These are phyloP conservation scores for Tetraselmis striata DNA, from an alignment of 139 green algal genomes.

Conservation along the genomic window DNA sequence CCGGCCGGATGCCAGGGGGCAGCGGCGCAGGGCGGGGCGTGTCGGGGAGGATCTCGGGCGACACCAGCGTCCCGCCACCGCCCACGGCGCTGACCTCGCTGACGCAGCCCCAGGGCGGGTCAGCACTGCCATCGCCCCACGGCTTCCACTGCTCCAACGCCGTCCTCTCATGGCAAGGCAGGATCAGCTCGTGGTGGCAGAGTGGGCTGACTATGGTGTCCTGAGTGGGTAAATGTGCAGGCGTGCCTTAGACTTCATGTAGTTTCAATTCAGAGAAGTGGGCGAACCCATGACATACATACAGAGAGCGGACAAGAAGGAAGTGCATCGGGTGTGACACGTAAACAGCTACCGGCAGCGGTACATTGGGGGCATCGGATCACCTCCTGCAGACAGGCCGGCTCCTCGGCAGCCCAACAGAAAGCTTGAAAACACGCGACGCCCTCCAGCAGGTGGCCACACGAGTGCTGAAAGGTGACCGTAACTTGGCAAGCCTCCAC, in stretches of 20 bases:
- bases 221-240: no score
- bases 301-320: no score
- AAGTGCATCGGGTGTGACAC: not conserved
- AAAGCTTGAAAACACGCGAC: not conserved
- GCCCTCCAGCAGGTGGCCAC: not conserved
- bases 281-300: no score
- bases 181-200: not conserved
- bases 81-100: not conserved
- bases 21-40: not conserved
- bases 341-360: no score
- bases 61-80: not conserved
- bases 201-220: not conserved
- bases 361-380: no score
- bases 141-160: not conserved
- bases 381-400: no score
- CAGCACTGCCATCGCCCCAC: not conserved
- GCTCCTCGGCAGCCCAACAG: not conserved
- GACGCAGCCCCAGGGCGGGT: not conserved
- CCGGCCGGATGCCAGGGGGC: not conserved
- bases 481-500: not conserved
- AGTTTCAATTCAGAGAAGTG: no score
- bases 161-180: not conserved
- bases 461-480: not conserved
- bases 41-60: not conserved
- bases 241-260: no score